Percentiles rank a stretch among this genome's conserved stretches.
Conservation (phyloP, 306 rosid genomes). For the Corylus americana region DNA sequence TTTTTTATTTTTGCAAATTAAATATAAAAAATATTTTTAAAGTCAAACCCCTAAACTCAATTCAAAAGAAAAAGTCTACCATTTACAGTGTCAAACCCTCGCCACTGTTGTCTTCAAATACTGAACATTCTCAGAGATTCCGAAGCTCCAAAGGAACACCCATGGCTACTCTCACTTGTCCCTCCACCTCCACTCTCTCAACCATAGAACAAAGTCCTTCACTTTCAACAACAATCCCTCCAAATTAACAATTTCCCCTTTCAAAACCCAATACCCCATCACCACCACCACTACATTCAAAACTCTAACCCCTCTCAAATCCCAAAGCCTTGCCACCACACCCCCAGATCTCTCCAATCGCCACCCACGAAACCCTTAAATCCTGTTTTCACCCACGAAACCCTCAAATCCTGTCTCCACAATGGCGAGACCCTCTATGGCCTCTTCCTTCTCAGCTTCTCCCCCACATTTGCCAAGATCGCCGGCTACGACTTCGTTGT, state of each 20-base stretch:
- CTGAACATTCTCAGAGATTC: no score
- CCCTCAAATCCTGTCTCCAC: constrained; percentile 67
- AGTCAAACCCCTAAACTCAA: no score
- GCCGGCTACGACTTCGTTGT: constrained; percentile 80
- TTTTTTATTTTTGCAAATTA: no score
- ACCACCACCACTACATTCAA: not conserved
- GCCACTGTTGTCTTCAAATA: no score
- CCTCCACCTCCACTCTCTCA: constrained; percentile 10
- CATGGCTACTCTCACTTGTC: no score
- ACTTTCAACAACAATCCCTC: not conserved
- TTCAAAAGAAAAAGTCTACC: no score
- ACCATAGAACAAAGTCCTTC: not conserved
- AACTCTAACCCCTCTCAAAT: constrained; percentile 5
- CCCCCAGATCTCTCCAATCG: constrained; percentile 5
- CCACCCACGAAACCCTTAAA: not conserved
- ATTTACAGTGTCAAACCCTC: no score
- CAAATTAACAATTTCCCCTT: no score
- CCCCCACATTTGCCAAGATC: constrained; percentile 83
- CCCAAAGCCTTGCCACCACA: constrained; percentile 24
- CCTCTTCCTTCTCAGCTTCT: constrained; percentile 70
- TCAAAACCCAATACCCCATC: no score
- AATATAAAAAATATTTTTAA: no score
- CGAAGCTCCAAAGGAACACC: no score
- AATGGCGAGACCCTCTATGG: constrained; percentile 74
- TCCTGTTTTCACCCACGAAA: not conserved